Conservation (phyloP, 169 alveolate species). For the Cryptosporidium andersoni region DNA sequence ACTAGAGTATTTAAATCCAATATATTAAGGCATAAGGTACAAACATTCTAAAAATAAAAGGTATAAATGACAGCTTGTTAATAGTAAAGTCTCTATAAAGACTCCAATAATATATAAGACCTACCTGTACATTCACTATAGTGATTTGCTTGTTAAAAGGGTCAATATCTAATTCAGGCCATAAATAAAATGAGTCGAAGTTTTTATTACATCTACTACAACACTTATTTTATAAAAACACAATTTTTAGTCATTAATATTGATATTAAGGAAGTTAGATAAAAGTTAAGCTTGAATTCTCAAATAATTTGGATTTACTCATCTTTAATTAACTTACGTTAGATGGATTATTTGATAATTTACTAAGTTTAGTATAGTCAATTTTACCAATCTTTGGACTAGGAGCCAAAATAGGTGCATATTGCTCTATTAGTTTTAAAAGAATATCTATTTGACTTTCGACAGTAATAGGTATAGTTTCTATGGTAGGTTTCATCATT, state of each 20-base stretch:
- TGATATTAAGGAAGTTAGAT: background rate
- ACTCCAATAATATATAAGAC: background rate
- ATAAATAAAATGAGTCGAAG: conserved; percentile 5
- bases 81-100: background rate
- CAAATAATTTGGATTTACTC: background rate
- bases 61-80: background rate
- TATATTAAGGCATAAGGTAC: conserved; percentile 41
- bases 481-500: too few relatives aligned
- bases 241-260: too few relatives aligned
- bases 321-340: conserved; percentile 9
- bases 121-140: conserved; percentile 15
- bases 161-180: conserved; percentile 14
- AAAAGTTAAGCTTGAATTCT: background rate
- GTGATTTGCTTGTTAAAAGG: conserved; percentile 6
- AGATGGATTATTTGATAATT: background rate
- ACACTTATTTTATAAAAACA: background rate
- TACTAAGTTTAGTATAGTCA: conserved; percentile 20
- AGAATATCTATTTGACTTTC: conserved; percentile 33
- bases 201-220: conserved; percentile 24
- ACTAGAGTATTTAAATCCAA: conserved; percentile 30
- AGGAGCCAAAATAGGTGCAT: conserved; percentile 54
- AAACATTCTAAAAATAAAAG: conserved; percentile 23
- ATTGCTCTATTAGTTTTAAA: conserved; percentile 4
- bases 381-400: conserved; percentile 37
- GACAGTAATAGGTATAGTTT: background rate